Evolutionary conservation across 495 filamentous ascomycete species (phyloP).

Genomic region (Achaetomiella virescens): DNA sequence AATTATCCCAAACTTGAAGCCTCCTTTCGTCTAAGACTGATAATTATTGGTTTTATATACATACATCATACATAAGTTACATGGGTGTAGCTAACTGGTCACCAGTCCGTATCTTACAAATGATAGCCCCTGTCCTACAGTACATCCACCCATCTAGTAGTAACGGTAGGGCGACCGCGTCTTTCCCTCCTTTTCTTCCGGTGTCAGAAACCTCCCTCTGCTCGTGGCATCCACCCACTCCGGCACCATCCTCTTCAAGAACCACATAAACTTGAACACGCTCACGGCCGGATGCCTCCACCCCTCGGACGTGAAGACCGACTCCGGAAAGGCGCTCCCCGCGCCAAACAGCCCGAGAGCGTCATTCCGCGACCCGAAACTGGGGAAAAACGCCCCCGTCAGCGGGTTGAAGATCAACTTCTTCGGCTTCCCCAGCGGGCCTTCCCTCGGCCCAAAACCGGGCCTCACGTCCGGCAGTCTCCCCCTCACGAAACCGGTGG

Average conservation of each 20-base stretch:
- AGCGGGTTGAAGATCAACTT: slow-evolving; percentile 5
- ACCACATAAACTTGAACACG: slow-evolving; percentile 23
- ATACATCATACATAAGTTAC: too few relatives aligned
- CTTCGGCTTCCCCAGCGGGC: neutral
- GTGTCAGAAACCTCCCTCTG: neutral
- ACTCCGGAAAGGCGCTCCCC: slow-evolving; percentile 23
- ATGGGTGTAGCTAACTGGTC: too few relatives aligned
- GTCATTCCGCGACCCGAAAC: neutral
- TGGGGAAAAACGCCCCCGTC: slow-evolving; percentile 13
- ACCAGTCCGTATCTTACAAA: too few relatives aligned
- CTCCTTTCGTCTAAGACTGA: too few relatives aligned
- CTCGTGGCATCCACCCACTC: slow-evolving; percentile 11
- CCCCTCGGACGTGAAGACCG: slow-evolving; percentile 3
- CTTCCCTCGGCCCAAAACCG: neutral
- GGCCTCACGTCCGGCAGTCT: slow-evolving; percentile 5
- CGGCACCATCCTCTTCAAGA: slow-evolving; percentile 17
- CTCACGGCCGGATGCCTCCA: slow-evolving; percentile 16
- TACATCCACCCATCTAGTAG: too few relatives aligned
- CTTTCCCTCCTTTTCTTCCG: neutral
- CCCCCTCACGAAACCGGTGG: slow-evolving; percentile 11
- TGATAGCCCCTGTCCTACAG: too few relatives aligned
- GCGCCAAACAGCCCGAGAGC: slow-evolving; percentile 20
- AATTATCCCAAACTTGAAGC: too few relatives aligned
- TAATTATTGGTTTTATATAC: too few relatives aligned
- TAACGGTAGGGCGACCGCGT: too few relatives aligned